These are phyloP conservation scores for Baudoinia panamericana DNA, from an alignment of 495 filamentous ascomycete genomes.

Conservation along the genomic window DNA sequence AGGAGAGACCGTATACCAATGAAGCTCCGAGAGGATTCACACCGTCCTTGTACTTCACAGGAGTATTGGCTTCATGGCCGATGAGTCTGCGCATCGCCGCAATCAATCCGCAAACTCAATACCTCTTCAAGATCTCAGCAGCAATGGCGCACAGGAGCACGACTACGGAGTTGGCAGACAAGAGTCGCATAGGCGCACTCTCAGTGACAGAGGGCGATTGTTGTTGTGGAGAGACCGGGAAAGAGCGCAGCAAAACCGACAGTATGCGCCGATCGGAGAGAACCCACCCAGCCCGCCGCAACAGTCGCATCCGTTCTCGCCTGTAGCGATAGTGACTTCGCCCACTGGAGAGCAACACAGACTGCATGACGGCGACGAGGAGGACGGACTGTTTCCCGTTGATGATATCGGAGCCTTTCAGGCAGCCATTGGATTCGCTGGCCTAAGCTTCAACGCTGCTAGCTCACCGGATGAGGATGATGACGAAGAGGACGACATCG, in stretches of 20 bases:
- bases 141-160: constrained; percentile 36
- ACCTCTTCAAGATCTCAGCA: constrained; percentile 66
- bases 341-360: constrained; percentile 23
- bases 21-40: neutral
- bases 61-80: constrained; percentile 38
- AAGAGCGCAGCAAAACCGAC: constrained; percentile 23
- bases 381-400: constrained; percentile 33
- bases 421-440: constrained; percentile 46
- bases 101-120: constrained; percentile 47
- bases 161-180: constrained; percentile 24
- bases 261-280: constrained; percentile 42
- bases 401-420: constrained; percentile 42
- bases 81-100: constrained; percentile 38
- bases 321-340: constrained; percentile 26
- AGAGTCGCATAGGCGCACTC: constrained; percentile 26
- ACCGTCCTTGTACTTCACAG: constrained; percentile 1
- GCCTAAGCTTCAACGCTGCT: constrained; percentile 40
- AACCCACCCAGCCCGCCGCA: constrained; percentile 37
- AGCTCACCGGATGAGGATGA: constrained; percentile 10
- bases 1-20: neutral
- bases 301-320: constrained; percentile 3
- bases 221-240: constrained; percentile 19
- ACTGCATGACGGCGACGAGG: constrained; percentile 28
- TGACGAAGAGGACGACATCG: constrained; percentile 11
- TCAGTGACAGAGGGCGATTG: constrained; percentile 29